These are phyloP conservation scores for Ceratobasidium sp. DNA, from an alignment of 1,284 basidiomycete species.

Conservation along the genomic window DNA sequence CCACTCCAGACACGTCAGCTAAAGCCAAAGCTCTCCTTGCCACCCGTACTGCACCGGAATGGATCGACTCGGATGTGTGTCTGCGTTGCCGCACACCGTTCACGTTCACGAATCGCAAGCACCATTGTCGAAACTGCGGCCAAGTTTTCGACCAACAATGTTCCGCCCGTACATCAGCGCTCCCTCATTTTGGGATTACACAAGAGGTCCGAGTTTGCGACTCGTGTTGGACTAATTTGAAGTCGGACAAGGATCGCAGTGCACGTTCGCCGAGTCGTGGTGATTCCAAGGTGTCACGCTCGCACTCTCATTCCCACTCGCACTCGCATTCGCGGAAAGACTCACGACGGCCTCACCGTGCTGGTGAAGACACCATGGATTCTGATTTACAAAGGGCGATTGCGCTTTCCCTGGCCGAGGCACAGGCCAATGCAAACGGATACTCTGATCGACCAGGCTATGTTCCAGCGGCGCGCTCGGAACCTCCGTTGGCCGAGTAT, in stretches of 20 bases:
- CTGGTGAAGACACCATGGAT: conserved; percentile 68
- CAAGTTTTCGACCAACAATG: conserved; percentile 96
- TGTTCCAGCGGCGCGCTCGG: conserved; percentile 69
- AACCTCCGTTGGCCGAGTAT: conserved; percentile 66
- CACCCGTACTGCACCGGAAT: conserved; percentile 89
- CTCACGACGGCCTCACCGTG: conserved; percentile 50
- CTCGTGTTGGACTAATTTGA: conserved; percentile 80
- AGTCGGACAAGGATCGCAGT: conserved; percentile 55
- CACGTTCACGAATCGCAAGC: conserved; percentile 95
- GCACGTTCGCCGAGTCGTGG: conserved; percentile 25
- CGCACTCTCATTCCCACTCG: conserved; percentile 12
- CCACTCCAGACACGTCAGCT: conserved; percentile 74
- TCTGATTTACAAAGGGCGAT: conserved; percentile 94
- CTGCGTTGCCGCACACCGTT: conserved; percentile 92
- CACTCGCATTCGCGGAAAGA: conserved; percentile 17
- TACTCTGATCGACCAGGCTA: conserved; percentile 60
- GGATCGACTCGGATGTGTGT: conserved; percentile 96
- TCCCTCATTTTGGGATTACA: conserved; percentile 94
- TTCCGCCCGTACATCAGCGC: conserved; percentile 81
- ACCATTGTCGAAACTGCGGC: conserved; percentile 98
- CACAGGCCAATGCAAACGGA: conserved; percentile 48
- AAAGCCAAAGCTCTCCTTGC: conserved; percentile 84
- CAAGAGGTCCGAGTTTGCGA: conserved; percentile 97
- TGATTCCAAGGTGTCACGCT: not conserved
- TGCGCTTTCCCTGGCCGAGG: conserved; percentile 82